Evolutionary conservation across 2,329 filamentous ascomycete genomes (phyloP), one percentile per base, ranked within the genome.

Genomic region (Sporothrix euskadiensis): DNA sequence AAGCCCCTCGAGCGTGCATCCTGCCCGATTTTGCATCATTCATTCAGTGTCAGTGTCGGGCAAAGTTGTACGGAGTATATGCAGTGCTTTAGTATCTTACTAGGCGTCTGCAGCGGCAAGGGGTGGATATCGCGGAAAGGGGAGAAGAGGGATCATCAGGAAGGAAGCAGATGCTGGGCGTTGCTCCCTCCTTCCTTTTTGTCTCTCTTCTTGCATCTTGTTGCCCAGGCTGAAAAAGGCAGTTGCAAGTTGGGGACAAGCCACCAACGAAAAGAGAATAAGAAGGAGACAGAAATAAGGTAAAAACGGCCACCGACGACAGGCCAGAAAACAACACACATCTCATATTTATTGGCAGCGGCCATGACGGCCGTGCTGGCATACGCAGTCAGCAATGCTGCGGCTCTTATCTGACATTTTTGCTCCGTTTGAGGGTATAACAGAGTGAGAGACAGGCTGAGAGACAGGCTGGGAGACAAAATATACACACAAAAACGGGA

Each of bases 1-100:
- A 65, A 66, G 59, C 57, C 57, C 71, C 71, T 54, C 59, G 22
- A 72, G 47, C 71, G 35, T 72, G 71, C 59, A 71, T 71, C 59
- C 41, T 26, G n/a, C 39, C 7, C 61, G 26, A 49, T 41, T 71
- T 41, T 63, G 49, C 49, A 47, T 71, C n/a, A 44, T 52, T 41
- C n/a, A n/a, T n/a, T n/a, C n/a, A n/a, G n/a, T n/a, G n/a, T n/a
- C n/a, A n/a, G n/a, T n/a, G n/a, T n/a, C n/a, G n/a, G n/a, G n/a
- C n/a, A n/a, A 49, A 16, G 44, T 49, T 49, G 52, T 22, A n/a
- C n/a, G n/a, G n/a, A n/a, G n/a, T n/a, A n/a, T n/a, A 56, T 26
- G 1, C 2, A 56, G 47, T 52, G 16, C 5, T 52, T 52, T n/a
- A 52, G 52, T 54, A 26, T 26, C 26, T 26, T 26, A n/a, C 52